Evolutionary conservation across 2,329 filamentous ascomycete species (phyloP).

Genomic region (Xylaria multiplex): DNA sequence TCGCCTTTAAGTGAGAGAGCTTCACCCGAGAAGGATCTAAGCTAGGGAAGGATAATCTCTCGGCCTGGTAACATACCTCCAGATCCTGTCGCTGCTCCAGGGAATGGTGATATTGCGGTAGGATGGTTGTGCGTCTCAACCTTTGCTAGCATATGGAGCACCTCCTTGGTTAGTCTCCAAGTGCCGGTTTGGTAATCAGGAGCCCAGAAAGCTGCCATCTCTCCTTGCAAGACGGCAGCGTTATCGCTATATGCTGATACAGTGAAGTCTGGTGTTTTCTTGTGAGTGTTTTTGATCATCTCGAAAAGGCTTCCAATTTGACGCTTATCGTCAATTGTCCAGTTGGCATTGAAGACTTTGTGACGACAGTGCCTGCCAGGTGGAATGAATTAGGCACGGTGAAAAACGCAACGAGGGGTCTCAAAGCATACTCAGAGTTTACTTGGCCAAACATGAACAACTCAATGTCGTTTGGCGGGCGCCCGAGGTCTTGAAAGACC

Average conservation of each 20-base stretch:
- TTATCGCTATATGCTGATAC: slow-evolving; percentile 98
- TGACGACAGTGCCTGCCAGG: slow-evolving; percentile 42
- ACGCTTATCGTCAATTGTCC: slow-evolving; percentile 88
- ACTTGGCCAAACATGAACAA: slow-evolving; percentile 99
- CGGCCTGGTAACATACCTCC: slow-evolving; percentile 65
- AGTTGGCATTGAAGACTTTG: slow-evolving; percentile 85
- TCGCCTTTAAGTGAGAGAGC: not conserved
- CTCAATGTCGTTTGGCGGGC: slow-evolving; percentile 82
- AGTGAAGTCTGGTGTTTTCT: slow-evolving; percentile 81
- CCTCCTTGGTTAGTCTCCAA: slow-evolving; percentile 88
- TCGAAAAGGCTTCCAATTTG: slow-evolving; percentile 87
- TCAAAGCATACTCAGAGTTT: slow-evolving; percentile 82
- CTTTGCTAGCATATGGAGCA: slow-evolving; percentile 88
- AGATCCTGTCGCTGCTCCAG: slow-evolving; percentile 92
- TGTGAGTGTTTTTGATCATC: slow-evolving; percentile 97
- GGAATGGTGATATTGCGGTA: slow-evolving; percentile 81
- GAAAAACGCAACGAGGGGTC: not conserved
- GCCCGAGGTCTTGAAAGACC: slow-evolving; percentile 73
- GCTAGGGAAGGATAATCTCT: not conserved
- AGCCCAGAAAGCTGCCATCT: slow-evolving; percentile 81
- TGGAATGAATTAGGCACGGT: slow-evolving; percentile 18
- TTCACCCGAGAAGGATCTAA: not conserved
- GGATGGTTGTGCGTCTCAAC: slow-evolving; percentile 99
- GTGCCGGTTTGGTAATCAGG: slow-evolving; percentile 86
- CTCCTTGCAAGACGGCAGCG: slow-evolving; percentile 87